These are phyloP conservation scores for Centella asiatica DNA, from an alignment of 129 eudicot genomes.

Conservation along the genomic window DNA sequence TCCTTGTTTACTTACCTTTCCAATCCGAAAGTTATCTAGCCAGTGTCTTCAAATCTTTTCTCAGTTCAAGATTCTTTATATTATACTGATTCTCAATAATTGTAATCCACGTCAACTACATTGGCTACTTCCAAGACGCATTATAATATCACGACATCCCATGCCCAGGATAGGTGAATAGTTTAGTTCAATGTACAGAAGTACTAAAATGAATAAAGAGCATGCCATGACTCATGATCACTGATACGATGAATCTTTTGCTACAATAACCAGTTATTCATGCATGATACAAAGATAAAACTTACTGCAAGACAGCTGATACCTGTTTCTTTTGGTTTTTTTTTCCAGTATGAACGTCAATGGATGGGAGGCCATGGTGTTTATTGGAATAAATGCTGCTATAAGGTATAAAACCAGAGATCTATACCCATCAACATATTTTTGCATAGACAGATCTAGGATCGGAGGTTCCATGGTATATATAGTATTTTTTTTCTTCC, in stretches of 20 bases:
- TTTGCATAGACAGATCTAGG: background rate
- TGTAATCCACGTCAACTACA: no score
- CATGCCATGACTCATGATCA: no score
- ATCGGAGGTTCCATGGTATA: background rate
- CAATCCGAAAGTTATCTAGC: background rate
- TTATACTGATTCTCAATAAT: no score
- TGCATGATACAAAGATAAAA: no score
- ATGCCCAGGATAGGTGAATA: no score
- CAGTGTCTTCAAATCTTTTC: background rate
- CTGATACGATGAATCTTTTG: background rate
- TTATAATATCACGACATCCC: no score
- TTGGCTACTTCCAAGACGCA: no score
- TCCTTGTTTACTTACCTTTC: background rate
- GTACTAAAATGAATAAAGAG: no score
- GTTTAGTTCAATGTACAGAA: no score
- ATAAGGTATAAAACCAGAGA: constrained; percentile 34
- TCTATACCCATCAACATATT: background rate
- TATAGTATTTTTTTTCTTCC: no score
- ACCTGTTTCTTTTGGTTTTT: background rate
- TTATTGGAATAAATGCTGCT: constrained; percentile 66
- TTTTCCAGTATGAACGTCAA: constrained; percentile 39
- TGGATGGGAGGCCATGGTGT: constrained; percentile 56
- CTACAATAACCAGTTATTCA: no score
- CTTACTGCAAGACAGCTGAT: background rate
- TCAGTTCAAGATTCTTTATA: no score